Conservation (phyloP, 345 rosid species). For the Eucalyptus camaldulensis region DNA sequence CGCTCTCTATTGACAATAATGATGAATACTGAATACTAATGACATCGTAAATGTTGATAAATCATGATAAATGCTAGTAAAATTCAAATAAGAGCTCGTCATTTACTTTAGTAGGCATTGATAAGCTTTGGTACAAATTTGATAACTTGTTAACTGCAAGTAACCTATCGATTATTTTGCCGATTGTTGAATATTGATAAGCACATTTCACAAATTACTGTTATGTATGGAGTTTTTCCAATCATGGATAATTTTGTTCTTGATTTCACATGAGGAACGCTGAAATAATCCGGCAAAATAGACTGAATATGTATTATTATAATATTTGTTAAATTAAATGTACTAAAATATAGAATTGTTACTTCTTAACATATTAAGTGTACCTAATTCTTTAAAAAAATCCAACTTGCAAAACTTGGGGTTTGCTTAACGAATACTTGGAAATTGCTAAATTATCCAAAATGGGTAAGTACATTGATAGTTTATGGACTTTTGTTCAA, state of each 20-base stretch:
- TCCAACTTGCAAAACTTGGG: neutral
- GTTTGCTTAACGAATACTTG: neutral
- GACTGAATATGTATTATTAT: neutral
- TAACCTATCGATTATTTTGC: neutral
- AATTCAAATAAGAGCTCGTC: neutral
- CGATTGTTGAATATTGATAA: rapidly evolving
- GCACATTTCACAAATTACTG: neutral
- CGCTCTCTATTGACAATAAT: neutral
- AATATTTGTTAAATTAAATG: neutral
- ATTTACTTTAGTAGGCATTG: neutral
- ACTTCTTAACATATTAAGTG: neutral
- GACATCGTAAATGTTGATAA: neutral
- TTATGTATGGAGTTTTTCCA: neutral
- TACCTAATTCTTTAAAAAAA: neutral
- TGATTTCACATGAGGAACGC: neutral
- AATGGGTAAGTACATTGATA: neutral
- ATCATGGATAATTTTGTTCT: neutral
- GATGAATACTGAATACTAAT: neutral
- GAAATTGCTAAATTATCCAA: neutral
- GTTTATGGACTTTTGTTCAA: neutral
- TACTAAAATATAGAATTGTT: neutral
- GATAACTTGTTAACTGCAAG: too few relatives aligned
- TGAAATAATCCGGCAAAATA: neutral
- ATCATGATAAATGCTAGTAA: neutral
- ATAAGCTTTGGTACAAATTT: neutral